Evolutionary conservation across 805 yeast species (phyloP), one percentile per base, ranked within the genome.

Genomic region (Spathaspora boniae): DNA sequence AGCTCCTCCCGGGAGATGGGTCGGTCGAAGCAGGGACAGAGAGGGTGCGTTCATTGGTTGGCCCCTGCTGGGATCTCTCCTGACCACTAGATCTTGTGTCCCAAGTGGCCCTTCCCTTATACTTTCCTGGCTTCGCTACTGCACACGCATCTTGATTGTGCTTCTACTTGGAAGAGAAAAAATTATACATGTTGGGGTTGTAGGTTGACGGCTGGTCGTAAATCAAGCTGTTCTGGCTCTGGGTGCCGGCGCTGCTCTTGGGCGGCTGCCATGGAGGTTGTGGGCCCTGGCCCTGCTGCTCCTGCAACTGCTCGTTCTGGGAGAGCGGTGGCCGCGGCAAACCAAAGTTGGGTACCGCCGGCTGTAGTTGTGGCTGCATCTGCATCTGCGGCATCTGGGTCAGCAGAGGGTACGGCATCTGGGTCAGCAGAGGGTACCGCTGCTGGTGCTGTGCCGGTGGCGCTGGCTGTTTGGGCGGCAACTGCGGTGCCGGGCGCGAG

Each of bases 111-210:
- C n/a, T n/a, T n/a, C n/a, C n/a, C n/a, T n/a, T n/a, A n/a, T n/a
- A n/a, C n/a, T n/a, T n/a, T n/a, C n/a, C n/a, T n/a, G n/a, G n/a
- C n/a, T n/a, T n/a, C n/a, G n/a, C n/a, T n/a, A n/a, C n/a, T n/a
- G n/a, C n/a, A n/a, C n/a, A n/a, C n/a, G n/a, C n/a, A n/a, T n/a
- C n/a, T n/a, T n/a, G n/a, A n/a, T n/a, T 29, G 12, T 49, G 44
- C 24, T 49, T 56, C 17, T 26, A 26, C 9, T 26, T 26, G 7
- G 15, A 29, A n/a, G 62, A 54, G 37, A 68, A 67, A 36, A 58
- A 64, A 33, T 64, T 58, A 42, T 71, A 71, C 67, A 70, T 65
- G 38, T 68, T 58, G 2, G 76, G 72, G 43, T 66, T 65, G 45
- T 70, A 70, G 3, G 67, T 61, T 1, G 76, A 70, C 1, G 76